A percentile compares a stretch with the other conserved stretches of the same genome.
These are phyloP conservation scores for Diaporthe batatas DNA, from an alignment of 2,329 filamentous ascomycete species.

Conservation along the genomic window DNA sequence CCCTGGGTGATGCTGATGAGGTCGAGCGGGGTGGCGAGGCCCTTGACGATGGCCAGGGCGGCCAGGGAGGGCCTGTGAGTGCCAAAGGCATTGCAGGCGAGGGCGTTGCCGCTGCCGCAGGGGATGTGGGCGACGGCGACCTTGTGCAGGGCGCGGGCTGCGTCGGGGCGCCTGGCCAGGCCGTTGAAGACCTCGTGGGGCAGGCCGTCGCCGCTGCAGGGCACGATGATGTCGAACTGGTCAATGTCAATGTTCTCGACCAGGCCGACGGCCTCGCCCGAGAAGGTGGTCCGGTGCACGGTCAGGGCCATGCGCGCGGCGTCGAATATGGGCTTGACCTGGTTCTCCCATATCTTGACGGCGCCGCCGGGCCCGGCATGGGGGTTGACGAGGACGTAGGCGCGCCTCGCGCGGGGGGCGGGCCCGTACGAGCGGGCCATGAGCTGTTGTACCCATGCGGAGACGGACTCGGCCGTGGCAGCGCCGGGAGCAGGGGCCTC, in stretches of 20 bases:
- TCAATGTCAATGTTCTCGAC: constrained; percentile 81
- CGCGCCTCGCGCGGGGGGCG: constrained; percentile 77
- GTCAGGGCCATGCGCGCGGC: constrained; percentile 85
- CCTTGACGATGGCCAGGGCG: constrained; percentile 88
- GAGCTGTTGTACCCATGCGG: constrained; percentile 74
- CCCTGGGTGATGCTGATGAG: constrained; percentile 90
- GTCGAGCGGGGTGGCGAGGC: constrained; percentile 85
- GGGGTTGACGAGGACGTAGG: constrained; percentile 92
- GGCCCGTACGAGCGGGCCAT: constrained; percentile 78
- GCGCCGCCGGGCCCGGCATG: constrained; percentile 87
- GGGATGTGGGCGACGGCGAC: constrained; percentile 90
- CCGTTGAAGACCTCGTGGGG: constrained; percentile 97
- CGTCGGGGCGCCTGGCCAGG: constrained; percentile 81
- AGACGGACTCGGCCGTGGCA: constrained; percentile 57
- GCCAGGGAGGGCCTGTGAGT: constrained; percentile 81
- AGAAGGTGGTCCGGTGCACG: constrained; percentile 76
- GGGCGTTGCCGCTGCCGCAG: constrained; percentile 93
- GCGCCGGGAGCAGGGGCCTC: neutral
- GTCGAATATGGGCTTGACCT: constrained; percentile 85
- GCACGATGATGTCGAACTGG: constrained; percentile 85
- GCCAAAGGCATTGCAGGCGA: constrained; percentile 91
- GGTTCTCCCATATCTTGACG: constrained; percentile 77
- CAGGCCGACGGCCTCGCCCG: constrained; percentile 84
- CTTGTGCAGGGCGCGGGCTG: constrained; percentile 78
- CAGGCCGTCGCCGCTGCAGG: constrained; percentile 92